Base-by-base conservation (phyloP, 2,329 filamentous ascomycete genomes). In the Thielaviopsis ethacetica region DNA sequence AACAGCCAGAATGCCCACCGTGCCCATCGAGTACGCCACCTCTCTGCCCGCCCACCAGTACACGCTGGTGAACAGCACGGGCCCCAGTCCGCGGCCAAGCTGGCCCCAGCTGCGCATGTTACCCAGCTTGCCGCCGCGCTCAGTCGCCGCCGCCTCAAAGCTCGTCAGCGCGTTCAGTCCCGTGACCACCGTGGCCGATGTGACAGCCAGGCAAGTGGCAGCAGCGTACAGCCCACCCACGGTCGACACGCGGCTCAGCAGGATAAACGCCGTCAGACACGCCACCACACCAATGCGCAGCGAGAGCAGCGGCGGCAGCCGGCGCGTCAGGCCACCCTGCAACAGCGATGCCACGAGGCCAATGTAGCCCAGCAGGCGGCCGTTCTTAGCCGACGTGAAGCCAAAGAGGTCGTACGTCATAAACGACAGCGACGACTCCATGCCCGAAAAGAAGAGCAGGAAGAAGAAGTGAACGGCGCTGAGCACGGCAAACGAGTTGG, bases 31-130 rank as follows among this genome's bases (percentile, higher is more conserved):
- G 70, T 97, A 98, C 1, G 93, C 93, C 12, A 83, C 78, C 67
- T 94, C 86, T 53, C 93, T 77, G 0, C 93, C 93, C 6, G 89
- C 91, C 93, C 93, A 98, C 93, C 93, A 98, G 73, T 98, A 98
- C 59, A 98, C 76, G 54, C 88, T 89, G 62, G 93, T 97, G 68
- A 98, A 98, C 41, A 95, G 72, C 4, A 98, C 70, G 0, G 93
- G 93, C 0, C 93, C 93, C 12, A 95, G 70, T 0, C 91, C 89
- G 38, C 93, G 80, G 2, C 93, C 93, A 3, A 91, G 79, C 75
- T 98, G 93, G 5, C 93, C 91, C 83, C 77, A 83, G 64, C 78
- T 82, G 27, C 93, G 78, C 65, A 97, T 78, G 60, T 88, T 84
- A 3, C 93, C 93, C 56, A 98, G 73, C 67, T 95, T 94, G 53